phyloP scores from a whole-genome alignment of 257 asterid species.

The Rhazya stricta region DNA sequence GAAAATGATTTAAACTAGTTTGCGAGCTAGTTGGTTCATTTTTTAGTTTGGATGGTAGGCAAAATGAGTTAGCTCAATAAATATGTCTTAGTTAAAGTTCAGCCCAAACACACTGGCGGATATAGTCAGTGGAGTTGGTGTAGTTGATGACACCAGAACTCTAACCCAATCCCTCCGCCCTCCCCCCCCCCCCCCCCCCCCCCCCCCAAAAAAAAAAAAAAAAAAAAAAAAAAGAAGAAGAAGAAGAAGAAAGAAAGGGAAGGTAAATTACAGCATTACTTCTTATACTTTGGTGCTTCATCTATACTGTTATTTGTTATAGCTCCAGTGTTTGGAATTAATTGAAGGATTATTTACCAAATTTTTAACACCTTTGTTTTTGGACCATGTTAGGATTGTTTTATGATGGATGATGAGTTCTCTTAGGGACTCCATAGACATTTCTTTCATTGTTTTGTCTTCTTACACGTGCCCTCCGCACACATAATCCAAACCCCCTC shows the following conservation, averaged over 20 bases:
- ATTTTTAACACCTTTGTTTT: no score
- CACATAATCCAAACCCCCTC: no score
- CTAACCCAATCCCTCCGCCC: no score
- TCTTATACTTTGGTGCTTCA: not conserved
- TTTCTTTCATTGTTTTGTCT: not conserved
- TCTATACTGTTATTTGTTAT: not conserved
- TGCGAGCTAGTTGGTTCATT: not conserved
- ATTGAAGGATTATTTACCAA: no score
- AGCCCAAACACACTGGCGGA: not conserved
- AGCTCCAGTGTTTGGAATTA: not conserved
- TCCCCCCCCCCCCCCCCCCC: not conserved
- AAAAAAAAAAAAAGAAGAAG: no score
- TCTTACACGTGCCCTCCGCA: not conserved
- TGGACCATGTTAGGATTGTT: not conserved
- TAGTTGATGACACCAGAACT: not conserved
- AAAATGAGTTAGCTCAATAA: not conserved
- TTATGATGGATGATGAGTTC: no score
- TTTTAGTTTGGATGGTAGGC: not conserved
- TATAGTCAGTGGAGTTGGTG: not conserved
- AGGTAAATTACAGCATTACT: not conserved
- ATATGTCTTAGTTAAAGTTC: no score
- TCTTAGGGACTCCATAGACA: no score
- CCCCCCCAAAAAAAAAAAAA: not conserved
- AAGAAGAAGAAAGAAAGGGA: no score
- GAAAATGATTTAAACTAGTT: not conserved